Evolutionary conservation across 129 eudicot genomes (phyloP), one percentile per base, ranked within the genome.

Genomic region (Rutidosis leptorrhynchoides): DNA sequence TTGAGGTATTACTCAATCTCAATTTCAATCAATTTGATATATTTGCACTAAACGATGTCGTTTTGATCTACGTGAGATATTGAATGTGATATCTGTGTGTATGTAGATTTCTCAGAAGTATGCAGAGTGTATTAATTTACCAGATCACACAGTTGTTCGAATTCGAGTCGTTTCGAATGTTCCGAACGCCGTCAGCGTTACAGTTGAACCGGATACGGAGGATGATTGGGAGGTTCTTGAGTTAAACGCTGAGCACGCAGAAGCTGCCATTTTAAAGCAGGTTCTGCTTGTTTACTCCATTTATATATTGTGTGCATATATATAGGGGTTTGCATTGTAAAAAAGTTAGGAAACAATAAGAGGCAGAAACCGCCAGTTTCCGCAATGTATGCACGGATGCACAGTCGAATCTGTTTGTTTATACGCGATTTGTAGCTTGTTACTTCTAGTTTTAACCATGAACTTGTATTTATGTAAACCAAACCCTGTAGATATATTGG

Each of bases 171-270:
- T 82, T 72, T 75, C 86, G 58, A 86, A 81, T 86, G 62, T 89
- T 71, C 88, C 96, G 5, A 86, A 86, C 74, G 99, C 95, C 27
- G 79, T 79, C 49, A 71, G 85, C 20, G 97, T 94, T 67, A 84
- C 86, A 3, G 77, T 89, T 11, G 96, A 94, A 70, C 99, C 99
- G 0, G 82, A 80, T 33, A 86, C 95, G 0, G 99, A 89, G 78
- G 96, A 94, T 82, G 99, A 94, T 73, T 94, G 99, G 99, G 99
- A 94, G 79, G 86, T 94, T 77, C 78, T 94, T 68, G 99, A 94
- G 85, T 88, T 94, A 30, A 94, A 88, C 67, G 76, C 96, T 7
- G 90, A 94, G 64, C 80, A 71, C 65, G 99, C 99, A 33, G 96
- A 94, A 72, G 81, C 77, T 4, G 83, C 82, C 74, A 89, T 94